Evolutionary conservation across 2,329 filamentous ascomycete species (phyloP), one percentile per base, ranked within the genome.

Genomic region (Alternaria burnsii): DNA sequence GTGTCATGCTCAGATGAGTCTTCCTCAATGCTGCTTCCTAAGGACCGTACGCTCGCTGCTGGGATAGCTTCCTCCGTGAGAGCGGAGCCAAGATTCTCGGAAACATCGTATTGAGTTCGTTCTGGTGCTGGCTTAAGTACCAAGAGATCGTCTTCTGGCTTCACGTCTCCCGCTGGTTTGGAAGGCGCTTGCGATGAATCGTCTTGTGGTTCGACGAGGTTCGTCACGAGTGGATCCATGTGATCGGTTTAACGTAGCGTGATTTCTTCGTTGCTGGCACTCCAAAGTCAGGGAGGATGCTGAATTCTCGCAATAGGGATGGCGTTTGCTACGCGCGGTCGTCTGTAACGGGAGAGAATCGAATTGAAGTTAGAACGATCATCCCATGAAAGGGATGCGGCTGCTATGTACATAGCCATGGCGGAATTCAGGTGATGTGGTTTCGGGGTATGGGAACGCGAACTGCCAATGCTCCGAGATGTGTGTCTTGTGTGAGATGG

Each of bases 31-130:
- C 36, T 18, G 16, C 36, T 38, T 38, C 16, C 36, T 8, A 3
- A 38, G 8, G 36, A 38, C 5, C 9, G 2, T 38, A 38, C 16
- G 36, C 36, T 38, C 36, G n/a, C 36, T 38, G 16, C 16, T 18
- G n/a, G 16, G 7, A 18, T 4, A 9, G n/a, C 8, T 9, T 38
- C 4, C 7, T 16, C 9, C 16, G 36, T 18, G n/a, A 10, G 36
- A 38, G 36, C 36, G 36, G 2, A 16, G 36, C 36, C n/a, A n/a
- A 38, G 8, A 1, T 18, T 18, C 0, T 18, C 9, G 8, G 16
- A 16, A 10, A 9, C 0, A 18, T 38, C 7, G 16, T 9, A 1
- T 3, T 18, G 7, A 4, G 16, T n/a, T 18, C 8, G 0, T n/a
- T 38, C 36, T 38, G 18, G 16, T 9, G 18, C 9, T n/a, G 6